Evolutionary conservation across 73 alveolate genomes (phyloP).

Genomic region (Effrenium voratum): DNA sequence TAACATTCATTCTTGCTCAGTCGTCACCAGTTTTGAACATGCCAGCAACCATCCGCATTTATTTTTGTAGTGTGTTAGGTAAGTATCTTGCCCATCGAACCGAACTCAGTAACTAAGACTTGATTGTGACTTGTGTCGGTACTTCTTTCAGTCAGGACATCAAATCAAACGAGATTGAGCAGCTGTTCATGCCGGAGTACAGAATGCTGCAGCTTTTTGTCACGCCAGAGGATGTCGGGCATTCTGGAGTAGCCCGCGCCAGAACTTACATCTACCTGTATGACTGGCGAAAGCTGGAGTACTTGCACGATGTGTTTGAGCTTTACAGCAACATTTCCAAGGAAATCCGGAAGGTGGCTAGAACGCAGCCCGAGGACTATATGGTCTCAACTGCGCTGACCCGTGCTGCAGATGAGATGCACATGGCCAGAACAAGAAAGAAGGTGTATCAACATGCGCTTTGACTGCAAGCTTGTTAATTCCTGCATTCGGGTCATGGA

Average conservation of each 20-base stretch:
- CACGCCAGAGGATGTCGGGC: constrained; percentile 25
- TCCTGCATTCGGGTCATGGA: too few species aligned
- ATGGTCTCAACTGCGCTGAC: neutral
- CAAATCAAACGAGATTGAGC: neutral
- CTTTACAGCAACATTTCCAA: neutral
- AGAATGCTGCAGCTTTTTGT: constrained; percentile 22
- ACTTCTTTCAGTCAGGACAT: neutral
- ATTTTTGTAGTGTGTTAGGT: neutral
- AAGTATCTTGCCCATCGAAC: neutral
- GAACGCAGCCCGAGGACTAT: neutral
- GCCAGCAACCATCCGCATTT: neutral
- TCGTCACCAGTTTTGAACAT: neutral
- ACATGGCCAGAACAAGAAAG: neutral
- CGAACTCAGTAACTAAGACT: neutral
- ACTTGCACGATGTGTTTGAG: neutral
- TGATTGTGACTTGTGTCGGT: neutral
- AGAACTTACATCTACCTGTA: neutral
- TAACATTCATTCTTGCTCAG: neutral
- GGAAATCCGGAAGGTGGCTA: neutral
- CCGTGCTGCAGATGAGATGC: neutral
- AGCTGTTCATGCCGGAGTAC: neutral
- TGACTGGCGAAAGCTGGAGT: neutral
- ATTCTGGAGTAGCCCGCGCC: neutral
- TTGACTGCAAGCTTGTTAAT: too few species aligned
- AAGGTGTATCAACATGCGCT: neutral